Percentiles rank a stretch among this genome's conserved stretches.
These are phyloP conservation scores for Pueraria montana DNA, from an alignment of 306 rosid species.

Conservation along the genomic window DNA sequence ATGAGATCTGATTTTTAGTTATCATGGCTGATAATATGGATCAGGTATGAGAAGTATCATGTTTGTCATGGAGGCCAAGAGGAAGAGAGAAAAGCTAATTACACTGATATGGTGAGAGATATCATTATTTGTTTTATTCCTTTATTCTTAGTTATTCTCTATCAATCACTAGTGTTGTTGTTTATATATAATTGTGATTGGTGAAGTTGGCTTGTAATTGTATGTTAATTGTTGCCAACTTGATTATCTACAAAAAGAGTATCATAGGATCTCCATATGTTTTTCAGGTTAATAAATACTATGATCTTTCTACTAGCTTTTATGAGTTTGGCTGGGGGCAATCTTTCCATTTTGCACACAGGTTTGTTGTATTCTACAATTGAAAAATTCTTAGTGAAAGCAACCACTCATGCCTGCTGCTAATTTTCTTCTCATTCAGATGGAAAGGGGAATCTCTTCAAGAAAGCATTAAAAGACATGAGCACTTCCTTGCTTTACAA, in stretches of 20 bases:
- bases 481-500: constrained; percentile 91
- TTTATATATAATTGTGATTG: neutral
- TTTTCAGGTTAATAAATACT: constrained; percentile 90
- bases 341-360: constrained; percentile 94
- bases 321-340: constrained; percentile 99
- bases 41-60: constrained; percentile 92
- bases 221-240: neutral
- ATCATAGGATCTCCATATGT: constrained; percentile 9
- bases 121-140: neutral
- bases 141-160: no score
- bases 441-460: constrained; percentile 89
- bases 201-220: neutral
- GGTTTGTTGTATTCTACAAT: constrained; percentile 50
- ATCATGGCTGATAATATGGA: constrained; percentile 33
- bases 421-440: constrained; percentile 54
- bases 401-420: neutral
- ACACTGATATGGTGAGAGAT: constrained; percentile 77
- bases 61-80: constrained; percentile 78
- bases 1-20: neutral
- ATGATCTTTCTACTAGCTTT: constrained; percentile 90
- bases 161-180: no score
- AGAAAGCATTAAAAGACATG: constrained; percentile 93
- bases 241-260: constrained; percentile 8
- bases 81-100: constrained; percentile 79
- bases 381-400: neutral